Evolutionary conservation across 192 early-diverging fungal species (phyloP).

Genomic region (Linnemannia hyalina): DNA sequence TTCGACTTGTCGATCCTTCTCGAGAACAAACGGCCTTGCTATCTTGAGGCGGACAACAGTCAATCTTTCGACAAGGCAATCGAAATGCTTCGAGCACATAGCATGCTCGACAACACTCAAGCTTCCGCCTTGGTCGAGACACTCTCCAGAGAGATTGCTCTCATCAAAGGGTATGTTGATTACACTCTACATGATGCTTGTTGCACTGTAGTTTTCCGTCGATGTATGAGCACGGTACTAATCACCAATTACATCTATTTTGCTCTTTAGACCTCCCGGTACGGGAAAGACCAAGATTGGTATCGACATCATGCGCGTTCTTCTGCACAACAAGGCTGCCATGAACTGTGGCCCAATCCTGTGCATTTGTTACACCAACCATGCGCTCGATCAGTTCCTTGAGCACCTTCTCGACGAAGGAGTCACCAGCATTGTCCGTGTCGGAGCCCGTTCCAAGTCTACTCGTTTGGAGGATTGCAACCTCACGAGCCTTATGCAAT

Average conservation of each 20-base stretch:
- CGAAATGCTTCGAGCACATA: slow-evolving; percentile 9
- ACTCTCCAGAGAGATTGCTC: slow-evolving; percentile 61
- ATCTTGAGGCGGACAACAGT: slow-evolving; percentile 18
- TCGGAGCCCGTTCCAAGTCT: slow-evolving; percentile 59
- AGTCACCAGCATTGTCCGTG: slow-evolving; percentile 58
- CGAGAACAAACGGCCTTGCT: neutral
- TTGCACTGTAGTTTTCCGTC: neutral
- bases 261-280: slow-evolving; percentile 60
- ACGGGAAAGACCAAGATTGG: slow-evolving; percentile 68
- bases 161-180: slow-evolving; percentile 65
- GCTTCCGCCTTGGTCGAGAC: slow-evolving; percentile 61
- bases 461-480: slow-evolving; percentile 39
- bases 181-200: neutral
- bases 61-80: neutral
- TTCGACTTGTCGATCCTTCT: slow-evolving; percentile 51
- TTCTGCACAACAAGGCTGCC: slow-evolving; percentile 40
- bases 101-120: slow-evolving; percentile 66
- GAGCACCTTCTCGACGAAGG: slow-evolving; percentile 63
- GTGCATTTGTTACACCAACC: slow-evolving; percentile 71
- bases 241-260: neutral
- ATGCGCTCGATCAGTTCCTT: slow-evolving; percentile 74
- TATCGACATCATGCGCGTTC: slow-evolving; percentile 60
- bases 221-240: neutral
- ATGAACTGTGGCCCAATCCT: slow-evolving; percentile 60
- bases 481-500: slow-evolving; percentile 27